phyloP scores from a whole-genome alignment of 345 rosid genomes.

The Combretum micranthum region DNA sequence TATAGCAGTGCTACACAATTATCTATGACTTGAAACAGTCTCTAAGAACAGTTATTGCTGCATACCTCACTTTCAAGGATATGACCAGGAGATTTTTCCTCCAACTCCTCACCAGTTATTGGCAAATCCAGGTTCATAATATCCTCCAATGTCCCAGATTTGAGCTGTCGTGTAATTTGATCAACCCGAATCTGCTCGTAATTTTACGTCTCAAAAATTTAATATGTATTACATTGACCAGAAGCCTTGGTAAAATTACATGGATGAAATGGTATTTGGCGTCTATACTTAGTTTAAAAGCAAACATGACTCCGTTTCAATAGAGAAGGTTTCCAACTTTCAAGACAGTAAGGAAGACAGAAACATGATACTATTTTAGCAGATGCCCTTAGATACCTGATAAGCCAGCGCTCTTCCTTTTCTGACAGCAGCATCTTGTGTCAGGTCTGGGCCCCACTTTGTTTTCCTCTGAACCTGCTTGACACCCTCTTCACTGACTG shows the following conservation, averaged over 20 bases:
- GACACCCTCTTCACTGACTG: slow-evolving; percentile 27
- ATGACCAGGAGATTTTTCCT: slow-evolving; percentile 20
- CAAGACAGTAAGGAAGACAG: slow-evolving; percentile 15
- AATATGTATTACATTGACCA: too few relatives aligned
- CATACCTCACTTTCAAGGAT: slow-evolving; percentile 34
- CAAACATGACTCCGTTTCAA: too few relatives aligned
- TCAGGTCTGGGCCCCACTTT: slow-evolving; percentile 78
- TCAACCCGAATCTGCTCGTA: slow-evolving; percentile 94
- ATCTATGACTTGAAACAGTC: too few relatives aligned
- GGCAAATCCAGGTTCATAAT: slow-evolving; percentile 22
- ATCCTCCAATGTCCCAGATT: slow-evolving; percentile 42
- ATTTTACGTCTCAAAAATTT: slow-evolving; percentile 11
- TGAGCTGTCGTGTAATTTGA: slow-evolving; percentile 61
- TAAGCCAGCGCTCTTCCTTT: slow-evolving; percentile 63
- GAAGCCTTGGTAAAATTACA: slow-evolving; percentile 21
- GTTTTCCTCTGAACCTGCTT: slow-evolving; percentile 61
- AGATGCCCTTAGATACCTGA: slow-evolving; percentile 46
- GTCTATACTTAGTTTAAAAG: too few relatives aligned
- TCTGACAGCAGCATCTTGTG: slow-evolving; percentile 56
- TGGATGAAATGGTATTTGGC: slow-evolving; percentile 3
- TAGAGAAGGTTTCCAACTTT: too few relatives aligned
- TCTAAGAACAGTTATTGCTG: background rate
- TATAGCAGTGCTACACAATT: too few relatives aligned
- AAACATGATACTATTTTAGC: slow-evolving; percentile 8
- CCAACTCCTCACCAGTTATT: slow-evolving; percentile 22